These are phyloP conservation scores for Peronospora tabacina DNA, from an alignment of 352 stramenopile genomes.

Conservation along the genomic window DNA sequence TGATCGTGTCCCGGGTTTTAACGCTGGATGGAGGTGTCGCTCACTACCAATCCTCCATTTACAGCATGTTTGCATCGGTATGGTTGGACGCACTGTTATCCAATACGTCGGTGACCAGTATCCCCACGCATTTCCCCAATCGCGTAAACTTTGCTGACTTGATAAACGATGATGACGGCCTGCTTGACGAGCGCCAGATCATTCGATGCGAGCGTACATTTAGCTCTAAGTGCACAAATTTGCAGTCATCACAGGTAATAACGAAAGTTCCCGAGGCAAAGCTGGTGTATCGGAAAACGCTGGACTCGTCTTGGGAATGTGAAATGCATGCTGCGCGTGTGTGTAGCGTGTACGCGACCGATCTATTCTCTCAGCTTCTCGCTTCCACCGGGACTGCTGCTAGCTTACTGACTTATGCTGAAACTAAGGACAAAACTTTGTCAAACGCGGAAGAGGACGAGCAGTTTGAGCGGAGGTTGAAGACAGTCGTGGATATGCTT, in stretches of 20 bases:
- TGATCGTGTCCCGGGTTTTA: constrained; percentile 45
- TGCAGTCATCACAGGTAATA: constrained; percentile 71
- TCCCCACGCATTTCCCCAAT: constrained; percentile 66
- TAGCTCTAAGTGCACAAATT: constrained; percentile 75
- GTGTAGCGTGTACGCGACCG: constrained; percentile 49
- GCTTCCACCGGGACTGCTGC: constrained; percentile 16
- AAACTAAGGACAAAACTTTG: constrained; percentile 1
- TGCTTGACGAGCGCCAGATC: constrained; percentile 31
- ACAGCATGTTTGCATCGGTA: constrained; percentile 52
- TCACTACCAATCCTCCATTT: constrained; percentile 62
- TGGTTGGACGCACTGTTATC: constrained; percentile 63
- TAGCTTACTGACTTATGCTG: constrained; percentile 7
- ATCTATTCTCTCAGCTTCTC: constrained; percentile 47
- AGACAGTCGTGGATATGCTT: constrained; percentile 55
- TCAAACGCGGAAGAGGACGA: constrained; percentile 24
- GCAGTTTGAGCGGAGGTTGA: constrained; percentile 42
- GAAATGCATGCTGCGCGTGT: constrained; percentile 57
- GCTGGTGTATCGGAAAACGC: constrained; percentile 61
- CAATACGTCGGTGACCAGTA: constrained; percentile 50
- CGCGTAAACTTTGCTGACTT: constrained; percentile 26
- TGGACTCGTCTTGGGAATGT: constrained; percentile 58
- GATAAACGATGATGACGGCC: constrained; percentile 3
- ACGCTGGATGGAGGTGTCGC: constrained; percentile 50
- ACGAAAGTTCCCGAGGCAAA: constrained; percentile 44
- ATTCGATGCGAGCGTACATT: constrained; percentile 72